A percentile compares a stretch with the other conserved stretches of the same genome.
Evolutionary conservation across 2,329 filamentous ascomycete species (phyloP).

Genomic region (Pseudogymnoascus verrucosus): DNA sequence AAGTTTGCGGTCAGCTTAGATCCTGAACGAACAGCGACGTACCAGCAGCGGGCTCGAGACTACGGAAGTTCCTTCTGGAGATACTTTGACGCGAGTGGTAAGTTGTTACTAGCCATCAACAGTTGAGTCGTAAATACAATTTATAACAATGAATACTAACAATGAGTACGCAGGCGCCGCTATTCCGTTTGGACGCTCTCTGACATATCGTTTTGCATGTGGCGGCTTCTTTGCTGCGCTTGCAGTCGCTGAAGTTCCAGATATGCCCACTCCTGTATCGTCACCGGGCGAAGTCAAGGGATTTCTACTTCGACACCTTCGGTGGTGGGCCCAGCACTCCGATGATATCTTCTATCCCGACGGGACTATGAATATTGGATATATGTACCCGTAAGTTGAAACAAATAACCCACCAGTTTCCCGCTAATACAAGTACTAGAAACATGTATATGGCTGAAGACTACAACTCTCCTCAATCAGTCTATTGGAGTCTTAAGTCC

Average conservation of each 20-base stretch:
- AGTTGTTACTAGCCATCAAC: background rate
- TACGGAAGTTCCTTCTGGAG: constrained; percentile 37
- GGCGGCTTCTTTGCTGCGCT: constrained; percentile 40
- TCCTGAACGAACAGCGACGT: constrained; percentile 29
- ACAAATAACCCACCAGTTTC: constrained; percentile 9
- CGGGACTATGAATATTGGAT: constrained; percentile 42
- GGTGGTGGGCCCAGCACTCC: constrained; percentile 39
- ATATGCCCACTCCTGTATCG: constrained; percentile 31
- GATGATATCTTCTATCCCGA: constrained; percentile 39
- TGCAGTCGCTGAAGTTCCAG: constrained; percentile 33
- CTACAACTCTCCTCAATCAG: constrained; percentile 48
- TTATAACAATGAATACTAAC: background rate
- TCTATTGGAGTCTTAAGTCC: constrained; percentile 47
- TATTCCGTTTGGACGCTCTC: constrained; percentile 42
- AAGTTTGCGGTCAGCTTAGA: constrained; percentile 36
- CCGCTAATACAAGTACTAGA: background rate
- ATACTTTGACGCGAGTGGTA: constrained; percentile 40
- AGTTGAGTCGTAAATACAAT: background rate
- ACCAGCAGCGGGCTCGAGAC: constrained; percentile 31
- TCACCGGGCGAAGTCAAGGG: constrained; percentile 38
- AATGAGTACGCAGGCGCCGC: constrained; percentile 32
- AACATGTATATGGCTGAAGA: constrained; percentile 49
- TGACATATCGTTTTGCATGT: constrained; percentile 44
- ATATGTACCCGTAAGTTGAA: constrained; percentile 21
- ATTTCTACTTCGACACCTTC: constrained; percentile 39